Evolutionary conservation across 2,329 filamentous ascomycete genomes (phyloP).

Genomic region (Calycina marina): DNA sequence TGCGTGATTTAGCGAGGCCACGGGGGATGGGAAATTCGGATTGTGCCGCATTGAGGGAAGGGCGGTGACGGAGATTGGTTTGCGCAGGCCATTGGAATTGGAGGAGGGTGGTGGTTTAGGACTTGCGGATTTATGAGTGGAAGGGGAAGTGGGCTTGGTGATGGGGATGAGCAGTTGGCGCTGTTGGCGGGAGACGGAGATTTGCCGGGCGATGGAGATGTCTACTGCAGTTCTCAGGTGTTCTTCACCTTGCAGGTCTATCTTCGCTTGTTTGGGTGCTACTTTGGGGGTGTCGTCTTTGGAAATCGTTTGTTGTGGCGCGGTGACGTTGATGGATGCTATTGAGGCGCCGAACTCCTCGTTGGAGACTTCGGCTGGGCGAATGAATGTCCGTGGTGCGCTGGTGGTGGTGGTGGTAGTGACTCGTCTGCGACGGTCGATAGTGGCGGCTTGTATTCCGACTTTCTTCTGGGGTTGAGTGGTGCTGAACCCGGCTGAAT

Average conservation of each 20-base stretch:
- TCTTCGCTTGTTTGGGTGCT: too few relatives aligned
- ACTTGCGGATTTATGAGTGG: conserved; percentile 1
- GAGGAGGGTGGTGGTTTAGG: conserved; percentile 1
- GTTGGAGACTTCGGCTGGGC: conserved; percentile 2
- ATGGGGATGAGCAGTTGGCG: conserved; percentile 41
- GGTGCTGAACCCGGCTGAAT: neutral
- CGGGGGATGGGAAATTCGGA: conserved; percentile 7
- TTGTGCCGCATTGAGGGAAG: conserved; percentile 1
- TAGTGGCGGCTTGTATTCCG: conserved; percentile 3
- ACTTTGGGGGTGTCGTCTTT: too few relatives aligned
- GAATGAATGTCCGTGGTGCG: conserved; percentile 1
- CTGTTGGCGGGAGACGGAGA: conserved; percentile 49
- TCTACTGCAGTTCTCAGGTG: conserved; percentile 42
- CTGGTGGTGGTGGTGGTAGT: conserved; percentile 1
- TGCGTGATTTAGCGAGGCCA: conserved; percentile 1
- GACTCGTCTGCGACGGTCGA: conserved; percentile 1
- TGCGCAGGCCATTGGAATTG: conserved; percentile 1
- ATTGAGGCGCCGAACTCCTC: conserved; percentile 1
- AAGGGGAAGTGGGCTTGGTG: conserved; percentile 12
- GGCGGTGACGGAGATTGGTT: too few relatives aligned
- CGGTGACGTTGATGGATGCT: neutral
- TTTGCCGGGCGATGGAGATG: conserved; percentile 53
- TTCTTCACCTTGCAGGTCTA: conserved; percentile 27
- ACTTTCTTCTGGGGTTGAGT: conserved; percentile 1
- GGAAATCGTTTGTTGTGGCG: neutral